These are phyloP conservation scores for Cicer yamashitae DNA, from an alignment of 306 rosid genomes.

Conservation along the genomic window DNA sequence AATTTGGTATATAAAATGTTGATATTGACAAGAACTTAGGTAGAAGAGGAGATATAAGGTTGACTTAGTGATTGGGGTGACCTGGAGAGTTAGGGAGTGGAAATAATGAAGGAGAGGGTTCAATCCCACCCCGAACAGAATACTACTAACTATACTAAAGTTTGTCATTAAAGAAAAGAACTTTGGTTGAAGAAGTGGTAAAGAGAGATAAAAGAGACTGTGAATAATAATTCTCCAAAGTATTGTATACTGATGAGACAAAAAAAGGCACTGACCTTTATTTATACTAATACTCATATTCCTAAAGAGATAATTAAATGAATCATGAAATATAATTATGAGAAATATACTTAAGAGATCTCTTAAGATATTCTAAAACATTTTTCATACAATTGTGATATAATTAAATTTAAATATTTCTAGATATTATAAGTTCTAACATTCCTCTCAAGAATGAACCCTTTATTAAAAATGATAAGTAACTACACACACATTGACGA, in stretches of 20 bases:
- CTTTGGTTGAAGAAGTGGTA: slow-evolving; percentile 9
- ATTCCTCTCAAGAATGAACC: background rate
- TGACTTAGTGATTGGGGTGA: background rate
- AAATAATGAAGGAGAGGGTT: background rate
- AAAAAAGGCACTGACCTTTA: background rate
- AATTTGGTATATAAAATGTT: slow-evolving; percentile 4
- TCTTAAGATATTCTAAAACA: background rate
- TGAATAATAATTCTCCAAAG: background rate
- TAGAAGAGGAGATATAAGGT: background rate
- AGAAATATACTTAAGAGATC: slow-evolving; percentile 4
- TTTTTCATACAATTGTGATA: background rate
- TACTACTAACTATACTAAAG: background rate
- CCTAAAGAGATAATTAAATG: slow-evolving; percentile 7
- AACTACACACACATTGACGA: background rate
- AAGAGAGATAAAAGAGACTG: slow-evolving; percentile 19
- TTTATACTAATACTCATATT: slow-evolving; percentile 15
- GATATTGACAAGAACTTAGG: background rate
- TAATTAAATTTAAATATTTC: background rate
- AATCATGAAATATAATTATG: slow-evolving; percentile 19
- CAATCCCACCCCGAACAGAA: background rate
- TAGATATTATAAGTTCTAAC: background rate
- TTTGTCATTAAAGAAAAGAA: background rate
- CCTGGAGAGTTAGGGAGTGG: background rate
- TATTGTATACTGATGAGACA: background rate
- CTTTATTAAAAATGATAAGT: slow-evolving; percentile 7